phyloP scores from a whole-genome alignment of 192 early-diverging fungal species.

The Gorgonomyces haynaldii region DNA sequence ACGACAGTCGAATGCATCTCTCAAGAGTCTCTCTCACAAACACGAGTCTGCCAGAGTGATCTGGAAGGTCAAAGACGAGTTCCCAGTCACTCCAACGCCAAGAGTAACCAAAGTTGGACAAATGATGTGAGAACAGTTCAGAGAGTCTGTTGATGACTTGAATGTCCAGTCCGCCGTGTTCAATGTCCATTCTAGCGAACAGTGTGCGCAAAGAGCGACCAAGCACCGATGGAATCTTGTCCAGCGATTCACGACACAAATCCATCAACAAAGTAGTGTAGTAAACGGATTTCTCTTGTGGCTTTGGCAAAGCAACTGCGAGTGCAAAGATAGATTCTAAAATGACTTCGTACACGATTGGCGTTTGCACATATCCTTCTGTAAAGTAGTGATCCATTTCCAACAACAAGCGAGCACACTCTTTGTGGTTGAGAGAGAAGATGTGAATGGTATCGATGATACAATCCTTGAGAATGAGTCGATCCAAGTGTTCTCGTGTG shows the following conservation, averaged over 20 bases:
- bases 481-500: conserved; percentile 24
- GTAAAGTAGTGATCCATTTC: conserved; percentile 28
- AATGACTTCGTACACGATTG: conserved; percentile 36
- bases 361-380: conserved; percentile 21
- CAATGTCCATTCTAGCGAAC: conserved; percentile 47
- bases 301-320: conserved; percentile 46
- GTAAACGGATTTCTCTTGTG: conserved; percentile 38
- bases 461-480: conserved; percentile 72
- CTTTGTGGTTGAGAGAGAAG: conserved; percentile 87
- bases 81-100: conserved; percentile 88
- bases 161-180: conserved; percentile 56
- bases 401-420: conserved; percentile 66
- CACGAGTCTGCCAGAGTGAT: conserved; percentile 42
- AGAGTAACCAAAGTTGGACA: conserved; percentile 84
- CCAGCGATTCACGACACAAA: conserved; percentile 50
- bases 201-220: conserved; percentile 52
- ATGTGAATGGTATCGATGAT: conserved; percentile 67
- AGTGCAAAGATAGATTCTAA: conserved; percentile 46
- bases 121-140: conserved; percentile 82
- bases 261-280: conserved; percentile 64
- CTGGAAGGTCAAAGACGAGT: conserved; percentile 32
- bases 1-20: conserved; percentile 73
- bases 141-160: conserved; percentile 73
- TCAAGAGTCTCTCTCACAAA: conserved; percentile 84
- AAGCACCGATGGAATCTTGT: conserved; percentile 49